Base-by-base conservation (phyloP, 2,329 filamentous ascomycete species). In the Lojkania enalia region DNA sequence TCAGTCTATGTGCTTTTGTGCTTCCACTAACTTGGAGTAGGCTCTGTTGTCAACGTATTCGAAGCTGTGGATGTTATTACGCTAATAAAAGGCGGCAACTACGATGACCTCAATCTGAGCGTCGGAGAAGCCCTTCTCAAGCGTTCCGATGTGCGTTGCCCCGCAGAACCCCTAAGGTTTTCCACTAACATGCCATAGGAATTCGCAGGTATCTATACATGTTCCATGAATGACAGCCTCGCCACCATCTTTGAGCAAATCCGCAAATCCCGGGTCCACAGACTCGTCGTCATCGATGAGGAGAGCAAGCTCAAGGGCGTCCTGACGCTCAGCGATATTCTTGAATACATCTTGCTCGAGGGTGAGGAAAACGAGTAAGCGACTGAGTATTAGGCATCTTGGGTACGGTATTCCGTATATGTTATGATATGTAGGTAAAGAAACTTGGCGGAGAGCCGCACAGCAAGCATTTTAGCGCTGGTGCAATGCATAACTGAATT, bases 211-310 rank as follows among this genome's bases (percentile, higher is more conserved):
- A 97, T 99, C 53, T 97, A 96, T 72, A 97, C 92, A 0, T 99
- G 94, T 75, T 89, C 86, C 35, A 80, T 94, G 52, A 86, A 95
- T 51, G 94, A 99, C 71, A 85, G 91, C 43, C 80, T 99, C 38
- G 92, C 95, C 67, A 92, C 91, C 9, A 94, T 99, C 57, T 97
- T 97, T 68, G 91, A 96, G 69, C 97, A 94, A 1, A 88, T 99
- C 57, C 88, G 92, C 56, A 95, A 92, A 73, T 96, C 91, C 35
- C 82, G 95, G 49, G 92, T 99, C 20, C 94, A 99, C 72, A 83
- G 94, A 52, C 78, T 99, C 54, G 86, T 97, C 44, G 87, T 99
- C 37, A 88, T 99, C 46, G 91, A 99, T 69, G 90, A 96, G 55
- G 82, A 91, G 40, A 89, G 85, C 66, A 84, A 85, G 57, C 82